Base-by-base conservation (phyloP, 164 flowering plant genomes). In the Magnolia kwangsiensis region DNA sequence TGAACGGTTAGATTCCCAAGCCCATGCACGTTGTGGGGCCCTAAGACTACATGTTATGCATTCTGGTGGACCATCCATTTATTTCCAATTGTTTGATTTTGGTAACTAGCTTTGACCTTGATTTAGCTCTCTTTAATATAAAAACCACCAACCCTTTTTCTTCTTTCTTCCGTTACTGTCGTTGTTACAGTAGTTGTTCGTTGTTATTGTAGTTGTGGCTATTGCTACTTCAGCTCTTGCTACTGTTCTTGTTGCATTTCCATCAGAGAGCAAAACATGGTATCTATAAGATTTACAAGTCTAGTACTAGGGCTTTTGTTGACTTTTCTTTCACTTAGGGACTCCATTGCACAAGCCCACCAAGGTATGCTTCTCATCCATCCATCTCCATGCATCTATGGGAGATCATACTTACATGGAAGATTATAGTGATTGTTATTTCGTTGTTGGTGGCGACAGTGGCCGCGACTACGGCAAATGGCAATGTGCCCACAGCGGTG, bases 41-140 rank as follows among this genome's bases (percentile, higher is more conserved):
- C 45, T 37, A 37, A 5, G 7, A 37, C 7, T 37, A 37, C 45
- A 37, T 37, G 45, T 37, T 37, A 37, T 3, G 45, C 0, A 5
- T 3, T 2, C 45, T 37, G 45, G 7, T 37, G 45, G 45, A 37
- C 45, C 45, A 37, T 37, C 45, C 45, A 37, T 55, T 55, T 55
- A 11, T 16, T 55, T 55, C 61, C 19, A 11, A 55, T 55, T 55
- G 13, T 55, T 16, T 11, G 18, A 14, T 11, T 55, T 55, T 55
- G 61, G 45, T 13, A 55, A 55, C 86, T 80, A 82, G 80, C 83
- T 84, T 83, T 87, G 87, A 83, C 88, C 79, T 75, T 75, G 68
- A 67, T 71, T 78, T 71, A 76, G 81, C 49, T 78, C 67, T 75
- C 16, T 55, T 55, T 55, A 55, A 55, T 55, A 55, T 80, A 85